Percentiles rank a stretch among this genome's conserved stretches.
Conservation (phyloP, 257 asterid species). For the Dorcoceras hygrometricum region DNA sequence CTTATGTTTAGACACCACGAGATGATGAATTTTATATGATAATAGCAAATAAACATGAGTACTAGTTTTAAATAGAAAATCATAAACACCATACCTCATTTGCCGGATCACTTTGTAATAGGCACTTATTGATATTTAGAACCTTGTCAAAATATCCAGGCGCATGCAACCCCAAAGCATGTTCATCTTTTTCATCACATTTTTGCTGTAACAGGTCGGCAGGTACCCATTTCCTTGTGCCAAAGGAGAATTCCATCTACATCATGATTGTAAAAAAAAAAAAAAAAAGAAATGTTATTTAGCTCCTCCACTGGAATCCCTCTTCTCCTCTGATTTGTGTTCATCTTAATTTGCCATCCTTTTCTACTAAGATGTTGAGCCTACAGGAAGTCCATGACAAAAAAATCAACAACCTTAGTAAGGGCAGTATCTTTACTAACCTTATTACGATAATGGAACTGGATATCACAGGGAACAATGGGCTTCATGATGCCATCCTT, state of each 20-base stretch:
- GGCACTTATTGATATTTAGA: conserved; percentile 69
- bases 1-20: conserved; percentile 1
- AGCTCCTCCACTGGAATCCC: neutral
- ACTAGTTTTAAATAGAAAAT: conserved; percentile 2
- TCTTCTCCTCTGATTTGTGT: conserved; percentile 4
- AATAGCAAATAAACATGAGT: conserved; percentile 8
- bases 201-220: conserved; percentile 53
- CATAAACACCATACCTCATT: conserved; percentile 52
- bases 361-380: conserved; percentile 15
- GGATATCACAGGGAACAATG: conserved; percentile 87
- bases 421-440: conserved; percentile 34
- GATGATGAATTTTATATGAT: conserved; percentile 2
- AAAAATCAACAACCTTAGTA: neutral
- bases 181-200: conserved; percentile 36
- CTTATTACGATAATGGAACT: conserved; percentile 89
- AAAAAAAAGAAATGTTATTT: conserved; percentile 11
- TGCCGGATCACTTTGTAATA: conserved; percentile 79
- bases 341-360: conserved; percentile 19
- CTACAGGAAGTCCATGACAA: conserved; percentile 6
- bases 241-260: conserved; percentile 97
- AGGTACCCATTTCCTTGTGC: conserved; percentile 83
- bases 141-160: conserved; percentile 96
- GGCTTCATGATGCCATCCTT: conserved; percentile 59
- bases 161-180: conserved; percentile 91
- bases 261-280: too few relatives aligned